These are phyloP conservation scores for Aspergillus leporis DNA, from an alignment of 495 filamentous ascomycete species.

Conservation along the genomic window DNA sequence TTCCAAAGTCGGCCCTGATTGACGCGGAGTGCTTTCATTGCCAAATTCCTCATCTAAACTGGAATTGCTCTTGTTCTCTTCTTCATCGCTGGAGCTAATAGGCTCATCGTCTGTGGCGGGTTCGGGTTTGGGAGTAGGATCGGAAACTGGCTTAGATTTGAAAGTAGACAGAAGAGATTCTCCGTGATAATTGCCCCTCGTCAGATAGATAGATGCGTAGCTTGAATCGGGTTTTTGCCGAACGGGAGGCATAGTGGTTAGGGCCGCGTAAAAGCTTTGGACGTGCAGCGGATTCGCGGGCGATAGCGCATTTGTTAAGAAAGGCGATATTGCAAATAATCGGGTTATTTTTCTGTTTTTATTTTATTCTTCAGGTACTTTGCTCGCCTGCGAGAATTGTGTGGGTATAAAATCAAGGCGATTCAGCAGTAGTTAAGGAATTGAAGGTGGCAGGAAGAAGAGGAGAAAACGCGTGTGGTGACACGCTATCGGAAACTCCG, in stretches of 20 bases:
- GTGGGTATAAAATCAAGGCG: conserved; percentile 4
- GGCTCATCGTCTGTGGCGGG: conserved; percentile 32
- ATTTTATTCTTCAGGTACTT: not conserved
- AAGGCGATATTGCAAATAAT: not conserved
- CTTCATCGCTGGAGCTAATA: conserved; percentile 31
- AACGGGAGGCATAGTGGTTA: conserved; percentile 17
- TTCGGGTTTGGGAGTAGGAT: conserved; percentile 12
- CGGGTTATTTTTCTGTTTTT: not conserved
- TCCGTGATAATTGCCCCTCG: not conserved
- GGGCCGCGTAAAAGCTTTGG: not conserved
- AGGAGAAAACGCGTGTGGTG: conserved; percentile 13
- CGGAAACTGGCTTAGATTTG: conserved; percentile 6
- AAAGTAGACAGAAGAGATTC: conserved; percentile 28
- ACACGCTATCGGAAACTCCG: conserved; percentile 18
- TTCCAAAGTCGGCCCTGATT: conserved; percentile 20
- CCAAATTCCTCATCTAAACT: conserved; percentile 11
- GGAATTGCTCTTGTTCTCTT: conserved; percentile 19
- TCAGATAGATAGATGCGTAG: conserved; percentile 23
- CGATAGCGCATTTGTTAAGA: not conserved
- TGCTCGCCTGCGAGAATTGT: not conserved
- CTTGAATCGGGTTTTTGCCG: conserved; percentile 27
- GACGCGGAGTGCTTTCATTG: conserved; percentile 14
- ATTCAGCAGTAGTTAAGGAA: too few species aligned
- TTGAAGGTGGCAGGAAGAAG: conserved; percentile 5
- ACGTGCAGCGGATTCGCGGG: not conserved